A percentile compares a stretch with the other conserved stretches of the same genome.
Conservation (phyloP, 2,329 filamentous ascomycete genomes). For the Escovopsis sp. region DNA sequence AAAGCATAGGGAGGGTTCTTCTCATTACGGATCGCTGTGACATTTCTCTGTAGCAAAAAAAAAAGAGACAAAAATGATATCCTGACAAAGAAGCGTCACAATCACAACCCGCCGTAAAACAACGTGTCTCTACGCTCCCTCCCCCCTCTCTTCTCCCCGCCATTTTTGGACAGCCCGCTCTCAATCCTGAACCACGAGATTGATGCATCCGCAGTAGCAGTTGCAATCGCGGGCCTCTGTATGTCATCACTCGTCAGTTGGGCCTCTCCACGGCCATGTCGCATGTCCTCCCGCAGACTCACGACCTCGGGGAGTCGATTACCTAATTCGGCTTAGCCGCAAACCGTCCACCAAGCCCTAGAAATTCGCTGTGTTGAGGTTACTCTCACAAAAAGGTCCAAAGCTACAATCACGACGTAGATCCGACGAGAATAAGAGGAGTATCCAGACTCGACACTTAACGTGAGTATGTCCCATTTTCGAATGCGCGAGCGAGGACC, state of each 20-base stretch:
- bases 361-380: constrained; percentile 25
- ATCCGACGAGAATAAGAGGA: constrained; percentile 14
- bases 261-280: not conserved
- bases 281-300: not conserved
- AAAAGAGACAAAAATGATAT: not conserved
- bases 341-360: constrained; percentile 28
- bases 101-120: no score
- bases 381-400: constrained; percentile 25
- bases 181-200: no score
- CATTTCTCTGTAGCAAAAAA: constrained; percentile 6
- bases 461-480: constrained; percentile 14
- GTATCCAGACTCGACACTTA: constrained; percentile 20
- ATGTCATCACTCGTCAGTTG: not conserved
- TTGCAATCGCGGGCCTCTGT: not conserved
- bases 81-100: no score
- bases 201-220: no score
- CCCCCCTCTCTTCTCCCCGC: no score
- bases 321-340: constrained; percentile 26
- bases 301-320: constrained; percentile 15
- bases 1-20: constrained; percentile 12
- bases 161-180: no score
- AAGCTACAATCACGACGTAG: constrained; percentile 14
- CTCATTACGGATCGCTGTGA: constrained; percentile 13
- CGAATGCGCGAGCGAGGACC: not conserved
- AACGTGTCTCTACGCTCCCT: no score